Base-by-base conservation (phyloP, 2,329 filamentous ascomycete genomes). In the Aspergillus texensis region DNA sequence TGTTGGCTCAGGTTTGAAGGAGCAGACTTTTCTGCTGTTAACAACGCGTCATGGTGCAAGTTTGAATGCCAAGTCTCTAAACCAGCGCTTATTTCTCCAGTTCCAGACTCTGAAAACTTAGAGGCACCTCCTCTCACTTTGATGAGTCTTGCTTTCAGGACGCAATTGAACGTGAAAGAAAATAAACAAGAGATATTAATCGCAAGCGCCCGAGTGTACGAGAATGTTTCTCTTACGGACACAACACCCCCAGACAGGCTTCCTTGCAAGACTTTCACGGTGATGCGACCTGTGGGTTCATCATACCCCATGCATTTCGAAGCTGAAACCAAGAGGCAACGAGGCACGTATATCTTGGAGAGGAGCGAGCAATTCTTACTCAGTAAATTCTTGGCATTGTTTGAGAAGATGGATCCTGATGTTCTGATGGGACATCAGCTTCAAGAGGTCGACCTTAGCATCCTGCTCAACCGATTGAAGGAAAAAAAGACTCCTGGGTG, bases 111-210 rank as follows among this genome's bases (percentile, higher is more conserved):
- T 0, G 93, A 97, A 66, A 92, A 89, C 65, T 77, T 94, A 41
- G 93, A 97, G 57, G 87, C 89, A 1, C 95, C 95, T 26, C 92
- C 93, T 9, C 81, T 99, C 73, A 98, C 94, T 1, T 80, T 99
- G n/a, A 97, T 99, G 94, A 97, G 93, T 77, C 81, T 99, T 66
- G 89, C 93, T 9, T 84, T 99, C 73, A 88, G 95, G 58, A 98
- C 94, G 1, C 88, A 89, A 8, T 92, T 96, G 78, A 97, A 98
- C 71, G 85, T 89, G 43, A 94, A 93, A 75, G 92, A 93, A 60
- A 99, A 98, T 81, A 98, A 96, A 80, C 94, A 97, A 74, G 95
- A 99, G 77, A 94, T 99, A 55, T 82, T 99, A 12, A 88, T 95
- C 64, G 92, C 95, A 62, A 97, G 93, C 78, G 92, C 93, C 41